Base-by-base conservation (phyloP, 2,329 filamentous ascomycete genomes). In the Aspergillus viridinutans region DNA sequence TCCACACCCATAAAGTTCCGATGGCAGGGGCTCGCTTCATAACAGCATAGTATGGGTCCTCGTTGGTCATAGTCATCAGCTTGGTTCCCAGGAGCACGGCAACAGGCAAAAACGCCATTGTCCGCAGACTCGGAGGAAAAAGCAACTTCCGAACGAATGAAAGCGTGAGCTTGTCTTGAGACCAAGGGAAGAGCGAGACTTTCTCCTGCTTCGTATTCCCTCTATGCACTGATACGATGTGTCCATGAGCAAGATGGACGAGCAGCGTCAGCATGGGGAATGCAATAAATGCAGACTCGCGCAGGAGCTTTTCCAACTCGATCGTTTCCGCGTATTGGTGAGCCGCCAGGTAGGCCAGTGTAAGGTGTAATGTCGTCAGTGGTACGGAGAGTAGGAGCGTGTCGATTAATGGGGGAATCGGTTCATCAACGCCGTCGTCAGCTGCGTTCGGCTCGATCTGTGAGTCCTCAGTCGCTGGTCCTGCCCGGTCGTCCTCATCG, bases 11-110 rank as follows among this genome's bases (percentile, higher is more conserved):
- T 20, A 97, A 73, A 43, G 90, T 93, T 0, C 91, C 94, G 14
- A 97, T 73, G 4, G 92, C 87, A n/a, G 94, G 94, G 0, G 92
- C 89, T 61, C 85, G 86, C 78, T 96, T 95, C 90, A 97, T 92
- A 21, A 96, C 86, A 6, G 89, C 89, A 64, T 95, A 85, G 68
- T 97, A 97, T 4, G 88, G 85, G 62, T 86, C 84, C 29, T 80
- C 82, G 68, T 97, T 97, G 26, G 89, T 91, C 53, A 92, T 85
- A 64, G 90, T 80, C 50, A 97, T 87, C 60, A 97, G 79, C 72
- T 91, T 92, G 74, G 86, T 90, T 1, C 94, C 94, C 0, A 76
- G 61, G 14, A 29, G 45, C 4, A 70, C 52, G 25, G 74, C 68
- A 4, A 72, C 50, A 6, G 70, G 67, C 6, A 76, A 61, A 54